Evolutionary conservation across 306 rosid genomes (phyloP).

Genomic region (Comarum palustre): DNA sequence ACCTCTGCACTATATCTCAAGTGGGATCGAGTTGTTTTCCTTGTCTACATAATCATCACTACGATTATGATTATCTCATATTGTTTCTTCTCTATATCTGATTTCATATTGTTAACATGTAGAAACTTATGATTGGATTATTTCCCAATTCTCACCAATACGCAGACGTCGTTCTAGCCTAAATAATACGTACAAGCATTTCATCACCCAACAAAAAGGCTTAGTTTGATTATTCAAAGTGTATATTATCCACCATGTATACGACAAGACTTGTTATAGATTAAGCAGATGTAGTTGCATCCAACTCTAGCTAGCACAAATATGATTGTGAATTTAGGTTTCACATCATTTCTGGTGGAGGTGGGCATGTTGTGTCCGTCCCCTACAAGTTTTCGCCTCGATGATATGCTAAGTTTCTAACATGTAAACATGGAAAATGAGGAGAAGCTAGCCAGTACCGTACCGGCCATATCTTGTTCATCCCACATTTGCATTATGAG

Average conservation of each 20-base stretch:
- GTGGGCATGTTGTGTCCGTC: background rate
- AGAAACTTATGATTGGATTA: background rate
- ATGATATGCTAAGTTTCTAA: background rate
- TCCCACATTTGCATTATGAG: constrained; percentile 10
- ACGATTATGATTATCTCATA: background rate
- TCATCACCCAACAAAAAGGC: background rate
- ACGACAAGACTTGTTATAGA: background rate
- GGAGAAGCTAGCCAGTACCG: too few relatives aligned
- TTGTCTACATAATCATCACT: constrained; percentile 20
- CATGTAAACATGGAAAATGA: background rate
- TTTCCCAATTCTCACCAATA: background rate
- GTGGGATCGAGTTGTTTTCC: constrained; percentile 14
- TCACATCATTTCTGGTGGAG: background rate
- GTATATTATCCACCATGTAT: constrained; percentile 1
- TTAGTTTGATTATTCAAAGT: background rate
- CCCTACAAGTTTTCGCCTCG: background rate
- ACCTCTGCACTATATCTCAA: constrained; percentile 18
- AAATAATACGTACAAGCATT: background rate
- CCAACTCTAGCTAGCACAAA: background rate
- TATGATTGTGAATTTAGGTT: background rate
- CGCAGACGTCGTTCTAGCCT: background rate
- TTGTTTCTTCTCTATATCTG: background rate
- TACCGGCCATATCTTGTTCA: background rate
- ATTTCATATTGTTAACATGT: background rate
- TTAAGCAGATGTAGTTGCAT: background rate